Percentiles rank a stretch among this genome's conserved stretches.
Conservation (phyloP, 2,329 filamentous ascomycete species). For the Microdochium paspali region DNA sequence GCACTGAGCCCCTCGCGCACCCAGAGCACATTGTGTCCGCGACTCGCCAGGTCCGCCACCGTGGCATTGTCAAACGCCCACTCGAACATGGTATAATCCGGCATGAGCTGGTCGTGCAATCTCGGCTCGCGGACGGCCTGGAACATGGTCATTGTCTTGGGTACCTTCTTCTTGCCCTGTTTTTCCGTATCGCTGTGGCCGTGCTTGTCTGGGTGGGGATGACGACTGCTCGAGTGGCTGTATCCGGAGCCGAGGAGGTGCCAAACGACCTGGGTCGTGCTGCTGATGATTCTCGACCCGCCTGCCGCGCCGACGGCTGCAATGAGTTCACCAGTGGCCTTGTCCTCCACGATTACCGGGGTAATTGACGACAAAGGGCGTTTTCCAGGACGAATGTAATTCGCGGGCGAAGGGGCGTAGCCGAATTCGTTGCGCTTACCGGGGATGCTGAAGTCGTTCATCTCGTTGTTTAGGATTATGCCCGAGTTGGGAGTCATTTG, state of each 20-base stretch:
- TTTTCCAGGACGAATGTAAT: constrained; percentile 75
- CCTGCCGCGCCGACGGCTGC: constrained; percentile 68
- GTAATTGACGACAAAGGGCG: constrained; percentile 76
- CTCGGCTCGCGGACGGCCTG: constrained; percentile 58
- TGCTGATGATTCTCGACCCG: constrained; percentile 74
- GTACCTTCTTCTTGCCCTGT: background rate
- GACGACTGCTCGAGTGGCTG: background rate
- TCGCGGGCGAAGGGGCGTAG: constrained; percentile 68
- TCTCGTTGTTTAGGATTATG: constrained; percentile 65
- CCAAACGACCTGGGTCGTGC: constrained; percentile 66
- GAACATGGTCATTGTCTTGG: constrained; percentile 34
- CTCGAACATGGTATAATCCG: constrained; percentile 61
- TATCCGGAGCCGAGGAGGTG: constrained; percentile 41
- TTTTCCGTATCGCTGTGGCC: background rate
- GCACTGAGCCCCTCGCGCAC: constrained; percentile 53
- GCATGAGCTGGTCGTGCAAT: constrained; percentile 75
- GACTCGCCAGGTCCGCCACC: constrained; percentile 48
- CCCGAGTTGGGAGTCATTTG: constrained; percentile 76
- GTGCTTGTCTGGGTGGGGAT: constrained; percentile 34
- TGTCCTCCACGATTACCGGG: constrained; percentile 62
- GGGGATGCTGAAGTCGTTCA: constrained; percentile 82
- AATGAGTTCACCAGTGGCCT: constrained; percentile 47
- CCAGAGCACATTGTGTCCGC: constrained; percentile 66
- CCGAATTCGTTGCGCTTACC: constrained; percentile 71
- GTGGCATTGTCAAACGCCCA: constrained; percentile 56